Base-by-base conservation (phyloP, 2,329 filamentous ascomycete genomes). In the Calonectria leucothoes region DNA sequence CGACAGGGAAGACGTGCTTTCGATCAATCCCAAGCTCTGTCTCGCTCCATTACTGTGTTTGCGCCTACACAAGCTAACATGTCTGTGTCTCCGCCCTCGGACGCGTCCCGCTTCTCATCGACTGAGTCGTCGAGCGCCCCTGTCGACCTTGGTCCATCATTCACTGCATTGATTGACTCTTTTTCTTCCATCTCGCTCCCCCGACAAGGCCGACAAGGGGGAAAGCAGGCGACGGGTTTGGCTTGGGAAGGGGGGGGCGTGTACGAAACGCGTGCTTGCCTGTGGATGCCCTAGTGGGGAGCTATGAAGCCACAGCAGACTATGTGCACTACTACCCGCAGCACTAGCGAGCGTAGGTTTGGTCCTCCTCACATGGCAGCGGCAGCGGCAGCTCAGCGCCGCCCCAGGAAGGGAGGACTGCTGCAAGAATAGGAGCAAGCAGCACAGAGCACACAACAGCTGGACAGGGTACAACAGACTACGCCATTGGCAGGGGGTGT, bases 201-300 rank as follows among this genome's bases (percentile, higher is more conserved):
- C 31, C 57, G 31, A 63, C 48, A 52, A 39, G 45, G 10, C 42
- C 55, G 48, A 69, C 29, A 49, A 65, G 39, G 51, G 57, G 64
- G 31, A 55, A 42, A 52, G 29, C 35, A 69, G 33, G 39, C 31
- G 48, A 35, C 23, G n/a, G 33, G 20, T 39, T 45, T 33, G 35
- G 27, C 7, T 29, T 27, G 27, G 64, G 66, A 49, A 65, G 70
- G 27, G 64, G 66, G 57, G 70, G 70, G 70, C 55, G 70, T 64
- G 66, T 69, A 59, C 45, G 33, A 27, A 42, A 48, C 23, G 52
- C 23, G 31, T 45, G 27, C n/a, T 31, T 61, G 25, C 8, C 15
- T 23, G 65, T 72, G 70, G 59, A 65, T 49, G 59, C 68, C 59
- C 29, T 66, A 59, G 70, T 72, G 70, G 66, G 70, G 61, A 42